phyloP scores from a whole-genome alignment of 352 stramenopile species.

The Phytophthora sp. region DNA sequence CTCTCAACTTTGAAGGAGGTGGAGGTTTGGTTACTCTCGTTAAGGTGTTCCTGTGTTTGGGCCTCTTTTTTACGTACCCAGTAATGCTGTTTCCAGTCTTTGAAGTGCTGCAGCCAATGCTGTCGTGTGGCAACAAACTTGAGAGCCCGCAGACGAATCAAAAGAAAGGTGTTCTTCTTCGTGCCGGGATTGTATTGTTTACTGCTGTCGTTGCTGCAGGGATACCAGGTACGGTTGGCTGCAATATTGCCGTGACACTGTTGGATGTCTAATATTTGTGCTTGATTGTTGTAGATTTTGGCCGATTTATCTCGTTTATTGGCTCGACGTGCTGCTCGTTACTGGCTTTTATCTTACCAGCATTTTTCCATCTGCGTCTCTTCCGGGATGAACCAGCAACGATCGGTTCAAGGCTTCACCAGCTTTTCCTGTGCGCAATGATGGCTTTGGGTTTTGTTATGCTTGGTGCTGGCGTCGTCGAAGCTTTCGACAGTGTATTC shows the following conservation, averaged over 20 bases:
- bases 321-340: slow-evolving; percentile 90
- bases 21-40: slow-evolving; percentile 75
- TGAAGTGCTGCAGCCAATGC: slow-evolving; percentile 60
- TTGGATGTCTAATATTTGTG: slow-evolving; percentile 2
- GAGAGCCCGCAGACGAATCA: slow-evolving; percentile 14
- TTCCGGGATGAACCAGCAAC: slow-evolving; percentile 47
- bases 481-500: slow-evolving; percentile 35
- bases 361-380: slow-evolving; percentile 84
- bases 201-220: slow-evolving; percentile 81
- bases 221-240: slow-evolving; percentile 55
- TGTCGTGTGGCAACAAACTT: slow-evolving; percentile 34
- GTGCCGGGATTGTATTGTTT: slow-evolving; percentile 68
- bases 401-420: slow-evolving; percentile 20
- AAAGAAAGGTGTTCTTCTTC: slow-evolving; percentile 49
- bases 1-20: slow-evolving; percentile 82
- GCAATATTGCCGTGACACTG: not conserved
- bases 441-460: slow-evolving; percentile 43
- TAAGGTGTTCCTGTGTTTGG: slow-evolving; percentile 86
- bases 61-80: slow-evolving; percentile 93
- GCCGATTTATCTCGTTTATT: slow-evolving; percentile 91
- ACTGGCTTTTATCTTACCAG: slow-evolving; percentile 90
- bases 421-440: slow-evolving; percentile 43
- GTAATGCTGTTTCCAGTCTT: slow-evolving; percentile 95
- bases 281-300: slow-evolving; percentile 76
- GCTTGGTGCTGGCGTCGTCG: slow-evolving; percentile 42